Evolutionary conservation across 2,329 filamentous ascomycete species (phyloP), one percentile per base, ranked within the genome.

Genomic region (Alternaria alternata): DNA sequence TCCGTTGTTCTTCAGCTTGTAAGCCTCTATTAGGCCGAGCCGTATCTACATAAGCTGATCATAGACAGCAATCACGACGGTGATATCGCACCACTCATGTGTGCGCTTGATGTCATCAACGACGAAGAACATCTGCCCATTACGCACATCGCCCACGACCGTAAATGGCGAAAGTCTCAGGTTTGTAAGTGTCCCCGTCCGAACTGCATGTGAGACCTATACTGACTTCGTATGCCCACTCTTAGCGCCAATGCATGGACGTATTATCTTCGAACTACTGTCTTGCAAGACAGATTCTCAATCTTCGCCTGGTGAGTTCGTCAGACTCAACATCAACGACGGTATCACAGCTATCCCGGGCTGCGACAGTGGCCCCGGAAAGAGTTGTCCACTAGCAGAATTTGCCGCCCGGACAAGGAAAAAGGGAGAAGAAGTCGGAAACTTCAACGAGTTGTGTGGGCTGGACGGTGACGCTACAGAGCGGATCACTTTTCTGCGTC

Each of bases 301-400:
- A 48, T 22, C 24, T 22, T 12, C 16, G 20, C 32, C 26, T 7
- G 53, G 36, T 4, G 69, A 68, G 5, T 86, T 80, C 61, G 77
- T 88, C 22, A 81, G 86, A 18, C 69, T 88, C 59, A 85, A 85
- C 46, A 81, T 88, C 68, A 88, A 88, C 66, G 86, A 88, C 65
- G 84, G 82, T 8, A 81, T 87, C 28, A 81, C 85, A 1, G 79
- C 81, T 3, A 67, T 87, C 4, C 79, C 82, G 4, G 80, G 77
- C 24, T 86, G 84, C 65, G 65, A 78, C 16, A 74, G 67, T 32
- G 84, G 84, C 0, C 84, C 83, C 2, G 83, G 81, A 3, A 61
- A 66, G 22, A 84, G 81, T 57, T 87, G 85, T 72, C 75, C 80
- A 16, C 68, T 87, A 16, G 67, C 63, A 3, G 65, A 80, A 2